Evolutionary conservation across 148 eudicot species (phyloP).

Genomic region (Hydrangea macrophylla): DNA sequence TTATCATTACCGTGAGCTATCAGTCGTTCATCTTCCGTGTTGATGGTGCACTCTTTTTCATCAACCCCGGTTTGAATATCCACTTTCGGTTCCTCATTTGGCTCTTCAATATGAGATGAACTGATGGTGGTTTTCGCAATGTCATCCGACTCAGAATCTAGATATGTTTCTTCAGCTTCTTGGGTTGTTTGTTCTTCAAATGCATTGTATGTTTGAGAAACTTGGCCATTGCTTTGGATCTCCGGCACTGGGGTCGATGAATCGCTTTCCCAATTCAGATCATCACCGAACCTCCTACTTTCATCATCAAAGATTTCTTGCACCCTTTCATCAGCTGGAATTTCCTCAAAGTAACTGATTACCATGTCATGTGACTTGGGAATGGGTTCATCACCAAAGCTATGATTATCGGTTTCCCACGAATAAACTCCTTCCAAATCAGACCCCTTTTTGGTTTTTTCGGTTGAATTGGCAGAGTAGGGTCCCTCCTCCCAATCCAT

Average conservation of each 20-base stretch:
- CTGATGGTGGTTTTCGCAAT: neutral
- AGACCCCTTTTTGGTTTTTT: slow-evolving; percentile 16
- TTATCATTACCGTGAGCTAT: neutral
- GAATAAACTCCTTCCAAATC: slow-evolving; percentile 14
- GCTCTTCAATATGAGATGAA: neutral
- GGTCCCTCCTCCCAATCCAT: slow-evolving; percentile 70
- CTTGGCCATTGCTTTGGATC: neutral
- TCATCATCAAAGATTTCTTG: slow-evolving; percentile 36
- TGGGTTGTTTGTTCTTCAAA: slow-evolving; percentile 9
- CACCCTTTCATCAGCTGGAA: slow-evolving; percentile 16
- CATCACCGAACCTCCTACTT: slow-evolving; percentile 34
- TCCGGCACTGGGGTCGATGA: neutral
- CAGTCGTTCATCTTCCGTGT: slow-evolving; percentile 1
- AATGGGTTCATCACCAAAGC: slow-evolving; percentile 18
- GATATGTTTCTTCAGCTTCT: slow-evolving; percentile 11
- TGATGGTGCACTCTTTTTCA: neutral
- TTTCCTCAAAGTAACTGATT: slow-evolving; percentile 26
- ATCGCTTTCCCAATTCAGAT: slow-evolving; percentile 11
- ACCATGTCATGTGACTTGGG: slow-evolving; percentile 19
- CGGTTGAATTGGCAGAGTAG: slow-evolving; percentile 8
- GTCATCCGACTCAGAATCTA: slow-evolving; percentile 4
- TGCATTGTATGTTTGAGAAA: slow-evolving; percentile 3
- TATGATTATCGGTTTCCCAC: neutral
- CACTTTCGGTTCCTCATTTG: neutral
- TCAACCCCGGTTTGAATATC: slow-evolving; percentile 3